Evolutionary conservation across 2,329 filamentous ascomycete genomes (phyloP).

Genomic region (Colletotrichum tofieldiae): DNA sequence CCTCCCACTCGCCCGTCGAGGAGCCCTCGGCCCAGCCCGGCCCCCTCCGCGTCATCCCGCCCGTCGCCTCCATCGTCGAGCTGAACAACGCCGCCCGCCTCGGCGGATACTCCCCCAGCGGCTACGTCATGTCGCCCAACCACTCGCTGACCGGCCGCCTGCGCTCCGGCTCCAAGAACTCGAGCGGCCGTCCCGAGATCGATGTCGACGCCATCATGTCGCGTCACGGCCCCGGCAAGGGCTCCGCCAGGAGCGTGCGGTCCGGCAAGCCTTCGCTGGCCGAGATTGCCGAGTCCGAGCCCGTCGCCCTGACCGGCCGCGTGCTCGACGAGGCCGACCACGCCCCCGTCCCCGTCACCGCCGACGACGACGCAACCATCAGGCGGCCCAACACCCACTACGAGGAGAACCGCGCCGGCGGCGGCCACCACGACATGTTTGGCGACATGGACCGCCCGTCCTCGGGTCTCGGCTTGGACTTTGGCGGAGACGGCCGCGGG

Average conservation of each 20-base stretch:
- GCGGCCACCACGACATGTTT: slow-evolving; percentile 51
- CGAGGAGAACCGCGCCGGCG: slow-evolving; percentile 29
- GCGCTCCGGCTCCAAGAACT: slow-evolving; percentile 70
- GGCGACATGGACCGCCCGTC: slow-evolving; percentile 50
- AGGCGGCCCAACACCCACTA: slow-evolving; percentile 46
- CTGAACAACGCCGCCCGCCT: slow-evolving; percentile 77
- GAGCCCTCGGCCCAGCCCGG: slow-evolving; percentile 48
- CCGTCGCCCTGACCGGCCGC: slow-evolving; percentile 64
- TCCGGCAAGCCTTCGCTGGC: slow-evolving; percentile 68
- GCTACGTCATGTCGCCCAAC: slow-evolving; percentile 77
- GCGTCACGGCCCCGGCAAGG: slow-evolving; percentile 70
- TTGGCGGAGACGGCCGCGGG: slow-evolving; percentile 32
- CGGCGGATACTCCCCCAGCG: slow-evolving; percentile 79
- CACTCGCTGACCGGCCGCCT: slow-evolving; percentile 72
- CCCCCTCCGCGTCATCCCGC: slow-evolving; percentile 62
- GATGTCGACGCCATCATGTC: slow-evolving; percentile 61
- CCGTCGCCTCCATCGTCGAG: slow-evolving; percentile 76
- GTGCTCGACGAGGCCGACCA: slow-evolving; percentile 70
- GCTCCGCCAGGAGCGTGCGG: slow-evolving; percentile 65
- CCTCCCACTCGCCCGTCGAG: slow-evolving; percentile 40
- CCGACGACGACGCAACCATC: slow-evolving; percentile 57
- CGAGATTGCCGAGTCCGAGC: slow-evolving; percentile 72
- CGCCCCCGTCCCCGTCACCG: slow-evolving; percentile 49
- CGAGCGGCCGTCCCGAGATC: slow-evolving; percentile 58
- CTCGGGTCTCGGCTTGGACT: slow-evolving; percentile 31